phyloP scores from a whole-genome alignment of 2,329 filamentous ascomycete species.

The Trichophyton rubrum region DNA sequence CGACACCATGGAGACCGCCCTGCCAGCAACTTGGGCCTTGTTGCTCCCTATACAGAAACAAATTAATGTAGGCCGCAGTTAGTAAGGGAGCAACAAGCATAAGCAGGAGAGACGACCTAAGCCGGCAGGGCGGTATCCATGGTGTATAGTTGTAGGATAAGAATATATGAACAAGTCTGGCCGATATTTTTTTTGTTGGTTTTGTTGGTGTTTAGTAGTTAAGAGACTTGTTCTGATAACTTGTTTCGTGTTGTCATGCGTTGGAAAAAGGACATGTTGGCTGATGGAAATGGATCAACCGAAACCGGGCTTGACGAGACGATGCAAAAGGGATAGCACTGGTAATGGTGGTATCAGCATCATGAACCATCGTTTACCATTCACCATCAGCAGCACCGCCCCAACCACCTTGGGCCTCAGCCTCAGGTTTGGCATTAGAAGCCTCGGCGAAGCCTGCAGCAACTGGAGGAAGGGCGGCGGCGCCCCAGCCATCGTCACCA shows the following conservation, averaged over 20 bases:
- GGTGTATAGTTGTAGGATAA: background rate
- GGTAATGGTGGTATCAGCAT: background rate
- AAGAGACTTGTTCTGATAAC: no score
- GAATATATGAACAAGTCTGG: background rate
- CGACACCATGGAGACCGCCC: background rate
- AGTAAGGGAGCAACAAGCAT: background rate
- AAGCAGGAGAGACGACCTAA: background rate
- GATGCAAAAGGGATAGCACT: background rate
- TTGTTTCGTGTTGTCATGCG: background rate
- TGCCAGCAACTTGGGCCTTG: background rate
- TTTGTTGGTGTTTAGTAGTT: background rate
- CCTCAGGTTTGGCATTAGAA: background rate
- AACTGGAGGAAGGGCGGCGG: background rate
- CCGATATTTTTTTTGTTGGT: background rate
- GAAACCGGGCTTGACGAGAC: background rate
- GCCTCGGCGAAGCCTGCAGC: background rate
- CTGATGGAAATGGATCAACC: background rate
- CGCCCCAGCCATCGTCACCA: slow-evolving; percentile 3
- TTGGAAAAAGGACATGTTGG: no score
- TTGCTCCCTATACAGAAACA: background rate
- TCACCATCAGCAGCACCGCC: background rate
- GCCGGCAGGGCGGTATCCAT: background rate
- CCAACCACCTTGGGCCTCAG: background rate
- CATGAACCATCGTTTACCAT: background rate
- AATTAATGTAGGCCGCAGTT: background rate